Evolutionary conservation across 2,329 filamentous ascomycete genomes (phyloP), one percentile per base, ranked within the genome.

Genomic region (Colletotrichum sp.): DNA sequence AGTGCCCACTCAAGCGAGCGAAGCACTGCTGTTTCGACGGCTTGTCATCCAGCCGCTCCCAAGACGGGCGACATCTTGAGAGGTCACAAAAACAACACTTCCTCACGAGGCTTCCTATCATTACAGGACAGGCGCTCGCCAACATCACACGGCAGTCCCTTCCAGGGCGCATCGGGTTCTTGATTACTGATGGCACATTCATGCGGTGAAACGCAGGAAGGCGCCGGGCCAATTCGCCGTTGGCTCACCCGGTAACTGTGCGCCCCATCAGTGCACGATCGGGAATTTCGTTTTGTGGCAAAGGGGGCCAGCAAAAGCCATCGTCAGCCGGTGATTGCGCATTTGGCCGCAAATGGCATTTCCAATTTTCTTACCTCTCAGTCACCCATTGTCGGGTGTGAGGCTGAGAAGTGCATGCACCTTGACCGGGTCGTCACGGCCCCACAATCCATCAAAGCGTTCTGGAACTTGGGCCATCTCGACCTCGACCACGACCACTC

Each of bases 391-490:
- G 44, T 52, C 44, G n/a, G n/a, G 36, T 24, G 65, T 74, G 70
- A 73, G 69, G 63, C 64, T 74, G 59, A 73, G 70, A 60, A 52
- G 64, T 57, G 62, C 57, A 73, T 68, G 59, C 57, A 68, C 30
- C 13, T 57, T 34, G 57, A 28, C 32, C 63, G n/a, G 70, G 55
- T 30, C 64, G 34, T 65, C 49, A 62, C 49, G 60, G 59, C 74
- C 59, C 74, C 74, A 74, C 74, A 65, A 62, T 69, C 44, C 59
- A 72, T 74, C 65, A 65, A 65, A 76, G 74, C 57, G 59, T 76
- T 69, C 70, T 76, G 64, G 74, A 74, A 73, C 74, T 39, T 57
- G 70, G 74, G 59, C 70, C 73, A 68, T 66, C 21, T 76, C 15
- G 9, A 60, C 36, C 21, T 66, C 10, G 9, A 60, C 36, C 44